These are phyloP conservation scores for Thozetella sp. DNA, from an alignment of 495 filamentous ascomycete genomes.

Conservation along the genomic window DNA sequence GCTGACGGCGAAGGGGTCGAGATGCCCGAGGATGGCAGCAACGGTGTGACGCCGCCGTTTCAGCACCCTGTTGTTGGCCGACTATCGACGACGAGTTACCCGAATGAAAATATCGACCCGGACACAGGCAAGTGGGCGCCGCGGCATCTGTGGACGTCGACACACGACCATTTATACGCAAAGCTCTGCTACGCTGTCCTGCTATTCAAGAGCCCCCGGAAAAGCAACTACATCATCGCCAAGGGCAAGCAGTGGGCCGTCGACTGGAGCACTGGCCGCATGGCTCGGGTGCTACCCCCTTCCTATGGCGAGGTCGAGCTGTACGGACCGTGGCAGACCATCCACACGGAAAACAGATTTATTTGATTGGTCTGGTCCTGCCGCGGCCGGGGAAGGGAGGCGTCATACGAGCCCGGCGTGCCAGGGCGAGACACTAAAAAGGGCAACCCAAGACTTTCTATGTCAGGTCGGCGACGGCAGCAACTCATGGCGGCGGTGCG, in stretches of 20 bases:
- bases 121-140: slow-evolving; percentile 53
- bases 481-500: slow-evolving; percentile 2
- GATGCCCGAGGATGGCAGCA: slow-evolving; percentile 9
- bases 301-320: slow-evolving; percentile 37
- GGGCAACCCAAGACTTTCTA: slow-evolving; percentile 1
- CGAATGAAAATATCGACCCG: slow-evolving; percentile 32
- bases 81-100: slow-evolving; percentile 30
- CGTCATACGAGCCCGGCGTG: not conserved
- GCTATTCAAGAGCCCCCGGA: slow-evolving; percentile 40
- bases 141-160: slow-evolving; percentile 39
- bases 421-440: not conserved
- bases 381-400: not conserved
- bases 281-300: slow-evolving; percentile 40
- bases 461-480: slow-evolving; percentile 3
- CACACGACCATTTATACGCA: slow-evolving; percentile 55
- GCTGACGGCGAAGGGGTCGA: slow-evolving; percentile 13
- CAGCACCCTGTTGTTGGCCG: slow-evolving; percentile 25
- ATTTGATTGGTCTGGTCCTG: slow-evolving; percentile 14
- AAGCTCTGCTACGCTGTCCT: slow-evolving; percentile 55
- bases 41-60: not conserved
- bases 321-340: slow-evolving; percentile 34
- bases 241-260: slow-evolving; percentile 47
- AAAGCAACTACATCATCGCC: slow-evolving; percentile 44
- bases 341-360: slow-evolving; percentile 30
- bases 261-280: slow-evolving; percentile 46